A percentile compares a stretch with the other conserved stretches of the same genome.
These are phyloP conservation scores for Camellia lanceoleosa DNA, from an alignment of 148 eudicot genomes.

Conservation along the genomic window DNA sequence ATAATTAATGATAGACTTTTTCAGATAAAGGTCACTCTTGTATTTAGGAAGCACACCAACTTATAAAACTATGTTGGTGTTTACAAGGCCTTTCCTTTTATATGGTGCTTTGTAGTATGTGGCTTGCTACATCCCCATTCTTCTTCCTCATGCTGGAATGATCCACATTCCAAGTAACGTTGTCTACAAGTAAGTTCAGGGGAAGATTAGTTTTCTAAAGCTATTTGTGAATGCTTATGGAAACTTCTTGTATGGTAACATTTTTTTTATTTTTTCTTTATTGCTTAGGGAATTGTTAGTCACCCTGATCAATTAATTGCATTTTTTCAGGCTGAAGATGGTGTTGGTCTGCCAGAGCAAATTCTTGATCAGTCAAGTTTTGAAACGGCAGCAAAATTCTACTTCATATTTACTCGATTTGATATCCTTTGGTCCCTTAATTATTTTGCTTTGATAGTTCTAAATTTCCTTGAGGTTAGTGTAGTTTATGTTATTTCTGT, in stretches of 20 bases:
- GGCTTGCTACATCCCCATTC: neutral
- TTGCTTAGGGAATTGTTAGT: neutral
- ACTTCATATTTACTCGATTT: conserved; percentile 61
- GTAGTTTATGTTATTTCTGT: conserved; percentile 7
- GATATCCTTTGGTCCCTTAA: conserved; percentile 77
- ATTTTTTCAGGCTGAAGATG: conserved; percentile 90
- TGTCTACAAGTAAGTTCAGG: neutral
- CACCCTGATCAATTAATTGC: conserved; percentile 13
- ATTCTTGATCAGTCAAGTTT: conserved; percentile 65
- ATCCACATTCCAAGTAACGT: neutral
- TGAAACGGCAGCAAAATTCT: conserved; percentile 64
- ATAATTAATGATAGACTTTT: too few relatives aligned
- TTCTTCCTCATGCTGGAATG: neutral
- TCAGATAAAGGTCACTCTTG: too few relatives aligned
- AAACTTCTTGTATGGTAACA: neutral
- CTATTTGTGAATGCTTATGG: neutral
- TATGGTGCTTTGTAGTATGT: neutral
- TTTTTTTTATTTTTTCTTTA: neutral
- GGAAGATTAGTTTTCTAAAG: neutral
- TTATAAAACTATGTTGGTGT: neutral
- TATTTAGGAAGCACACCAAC: too few relatives aligned
- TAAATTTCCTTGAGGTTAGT: conserved; percentile 81
- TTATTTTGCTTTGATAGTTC: conserved; percentile 65
- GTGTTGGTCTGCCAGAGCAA: conserved; percentile 88
- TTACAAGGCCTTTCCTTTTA: neutral